Percentiles rank a stretch among this genome's conserved stretches.
phyloP scores from a whole-genome alignment of 345 rosid species.

The Anacardium occidentale region DNA sequence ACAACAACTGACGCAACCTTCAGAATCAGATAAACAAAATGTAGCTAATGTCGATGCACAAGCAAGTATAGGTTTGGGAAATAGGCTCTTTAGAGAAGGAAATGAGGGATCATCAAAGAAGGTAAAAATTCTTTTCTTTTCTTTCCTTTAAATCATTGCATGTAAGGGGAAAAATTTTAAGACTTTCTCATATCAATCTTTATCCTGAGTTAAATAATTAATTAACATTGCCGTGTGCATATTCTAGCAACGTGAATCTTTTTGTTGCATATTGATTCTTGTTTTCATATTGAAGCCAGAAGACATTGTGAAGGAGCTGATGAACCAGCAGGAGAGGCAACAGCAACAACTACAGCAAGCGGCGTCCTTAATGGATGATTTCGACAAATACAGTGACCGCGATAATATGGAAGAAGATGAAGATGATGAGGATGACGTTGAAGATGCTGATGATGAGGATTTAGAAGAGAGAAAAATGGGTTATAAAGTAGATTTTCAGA shows the following conservation, averaged over 20 bases:
- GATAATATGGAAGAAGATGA: constrained; percentile 32
- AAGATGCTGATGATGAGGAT: constrained; percentile 33
- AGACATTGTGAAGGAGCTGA: constrained; percentile 70
- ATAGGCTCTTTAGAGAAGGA: constrained; percentile 36
- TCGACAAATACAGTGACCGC: constrained; percentile 39
- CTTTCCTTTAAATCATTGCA: neutral
- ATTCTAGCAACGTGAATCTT: neutral
- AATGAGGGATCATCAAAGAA: constrained; percentile 35
- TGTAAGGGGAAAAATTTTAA: too few species aligned
- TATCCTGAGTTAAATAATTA: neutral
- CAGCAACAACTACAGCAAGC: constrained; percentile 21
- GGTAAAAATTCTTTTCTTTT: constrained; percentile 34
- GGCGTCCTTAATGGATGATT: constrained; percentile 41
- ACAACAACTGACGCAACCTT: constrained; percentile 13
- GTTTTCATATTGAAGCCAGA: constrained; percentile 72
- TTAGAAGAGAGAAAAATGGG: constrained; percentile 46
- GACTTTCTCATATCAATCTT: neutral
- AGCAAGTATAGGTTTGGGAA: constrained; percentile 21
- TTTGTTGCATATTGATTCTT: constrained; percentile 32
- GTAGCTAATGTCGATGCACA: constrained; percentile 21
- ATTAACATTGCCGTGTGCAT: neutral
- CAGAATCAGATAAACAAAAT: constrained; percentile 22
- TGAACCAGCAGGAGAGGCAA: constrained; percentile 35
- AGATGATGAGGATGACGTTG: constrained; percentile 30
- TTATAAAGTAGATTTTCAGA: constrained; percentile 56